Evolutionary conservation across 2,329 filamentous ascomycete genomes (phyloP).

Genomic region (Volutella citrinella): DNA sequence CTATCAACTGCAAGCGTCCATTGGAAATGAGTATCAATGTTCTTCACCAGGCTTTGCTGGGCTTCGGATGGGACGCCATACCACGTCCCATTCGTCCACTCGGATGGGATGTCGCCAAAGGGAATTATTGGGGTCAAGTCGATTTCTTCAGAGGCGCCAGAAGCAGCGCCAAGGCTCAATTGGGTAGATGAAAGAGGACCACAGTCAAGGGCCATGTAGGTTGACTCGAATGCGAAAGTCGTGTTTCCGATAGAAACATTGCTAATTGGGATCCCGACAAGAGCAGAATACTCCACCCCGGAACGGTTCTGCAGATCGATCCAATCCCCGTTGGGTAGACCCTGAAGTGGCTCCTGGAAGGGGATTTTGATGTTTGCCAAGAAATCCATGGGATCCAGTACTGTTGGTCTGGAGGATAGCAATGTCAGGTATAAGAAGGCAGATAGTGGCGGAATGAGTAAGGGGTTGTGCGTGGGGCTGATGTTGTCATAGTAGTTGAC

Average conservation of each 20-base stretch:
- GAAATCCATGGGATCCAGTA: slow-evolving; percentile 2
- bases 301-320: not conserved
- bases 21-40: not conserved
- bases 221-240: slow-evolving; percentile 9
- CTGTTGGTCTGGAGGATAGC: not conserved
- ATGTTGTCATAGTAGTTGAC: not conserved
- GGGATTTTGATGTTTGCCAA: slow-evolving; percentile 14
- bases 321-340: not conserved
- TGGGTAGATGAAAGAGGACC: too few relatives aligned
- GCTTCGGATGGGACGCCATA: slow-evolving; percentile 5
- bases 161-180: not conserved
- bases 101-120: too few relatives aligned
- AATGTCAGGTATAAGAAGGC: slow-evolving; percentile 2
- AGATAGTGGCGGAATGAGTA: too few relatives aligned
- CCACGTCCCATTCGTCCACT: slow-evolving; percentile 11
- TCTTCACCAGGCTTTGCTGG: too few relatives aligned
- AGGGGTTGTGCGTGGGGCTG: too few relatives aligned
- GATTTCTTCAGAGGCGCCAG: not conserved
- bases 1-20: slow-evolving; percentile 6
- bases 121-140: too few relatives aligned
- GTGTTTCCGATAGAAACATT: slow-evolving; percentile 4
- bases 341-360: too few relatives aligned
- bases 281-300: slow-evolving; percentile 3
- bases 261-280: slow-evolving; percentile 5
- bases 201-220: slow-evolving; percentile 8